These are phyloP conservation scores for Hura crepitans DNA, from an alignment of 441 rosid genomes.

Conservation along the genomic window DNA sequence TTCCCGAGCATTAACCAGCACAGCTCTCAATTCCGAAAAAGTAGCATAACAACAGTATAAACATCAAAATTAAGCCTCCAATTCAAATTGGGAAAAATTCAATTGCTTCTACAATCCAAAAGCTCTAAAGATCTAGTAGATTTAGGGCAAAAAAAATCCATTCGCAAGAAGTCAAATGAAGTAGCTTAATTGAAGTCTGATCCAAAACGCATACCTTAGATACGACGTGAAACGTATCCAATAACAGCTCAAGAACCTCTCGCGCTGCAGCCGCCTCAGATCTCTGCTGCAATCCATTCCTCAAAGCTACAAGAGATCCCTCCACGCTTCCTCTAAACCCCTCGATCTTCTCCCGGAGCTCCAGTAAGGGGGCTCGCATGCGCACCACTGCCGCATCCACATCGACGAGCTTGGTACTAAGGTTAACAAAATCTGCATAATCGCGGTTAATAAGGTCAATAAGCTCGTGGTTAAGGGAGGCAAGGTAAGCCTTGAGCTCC, in stretches of 20 bases:
- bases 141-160: background rate
- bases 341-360: constrained; percentile 83
- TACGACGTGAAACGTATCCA: constrained; percentile 86
- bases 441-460: constrained; percentile 96
- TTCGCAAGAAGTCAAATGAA: background rate
- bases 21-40: background rate
- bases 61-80: background rate
- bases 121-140: constrained; percentile 3
- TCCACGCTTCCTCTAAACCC: constrained; percentile 67
- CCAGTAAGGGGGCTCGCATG: constrained; percentile 89
- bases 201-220: constrained; percentile 54
- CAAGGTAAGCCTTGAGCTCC: constrained; percentile 72
- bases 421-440: constrained; percentile 84
- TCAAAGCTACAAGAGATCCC: constrained; percentile 58
- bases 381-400: constrained; percentile 82
- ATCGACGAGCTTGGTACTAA: constrained; percentile 91
- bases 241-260: constrained; percentile 74
- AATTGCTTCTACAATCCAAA: background rate
- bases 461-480: constrained; percentile 87
- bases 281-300: constrained; percentile 79
- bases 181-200: background rate
- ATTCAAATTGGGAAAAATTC: background rate
- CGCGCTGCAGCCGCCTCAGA: constrained; percentile 87
- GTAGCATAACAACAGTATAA: background rate
- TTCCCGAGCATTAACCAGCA: background rate